Base-by-base conservation (phyloP, 2,329 filamentous ascomycete species). In the Penicillium paneum region DNA sequence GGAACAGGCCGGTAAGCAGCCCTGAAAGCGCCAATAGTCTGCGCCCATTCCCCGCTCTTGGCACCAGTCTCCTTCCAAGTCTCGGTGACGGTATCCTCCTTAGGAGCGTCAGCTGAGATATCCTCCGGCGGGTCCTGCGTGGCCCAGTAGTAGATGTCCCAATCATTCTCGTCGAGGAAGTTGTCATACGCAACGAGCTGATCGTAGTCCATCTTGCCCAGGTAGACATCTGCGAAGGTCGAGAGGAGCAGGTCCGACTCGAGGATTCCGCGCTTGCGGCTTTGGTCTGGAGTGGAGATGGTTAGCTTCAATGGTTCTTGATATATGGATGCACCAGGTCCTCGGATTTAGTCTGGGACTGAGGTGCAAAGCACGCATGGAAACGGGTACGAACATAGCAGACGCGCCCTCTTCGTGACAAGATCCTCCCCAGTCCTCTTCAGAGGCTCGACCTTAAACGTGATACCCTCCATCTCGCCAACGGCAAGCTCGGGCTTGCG, bases 71-170 rank as follows among this genome's bases (percentile, higher is more conserved):
- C 75, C 65, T 79, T 79, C 79, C 77, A 80, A 31, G 67, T 74
- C 57, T 78, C 77, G 11, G 76, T 78, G 21, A 65, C 55, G 10
- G 67, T 69, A 49, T 71, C 69, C 54, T 70, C 62, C 4, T 64
- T 56, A 45, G 65, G 67, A 24, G 64, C 54, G 28, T 77, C 74
- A 55, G 81, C 79, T 61, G 84, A 81, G 5, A 81, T 79, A 0
- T 59, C 66, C 28, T 73, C 69, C 1, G 70, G 69, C 6, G 87
- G 81, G 64, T 91, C 86, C 75, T 99, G 94, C 15, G 94, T 99
- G 3, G 90, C 91, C 94, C 94, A 99, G 81, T 99, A 99, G 81
- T 99, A 99, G 58, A 99, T 97, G 73, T 99, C 94, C 94, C 94
- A 99, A 78, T 99, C 94, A 75, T 99, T 99, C 78, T 99, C 94